phyloP scores from a whole-genome alignment of 768 basidiomycete species.

The Mycena albidolilacea region DNA sequence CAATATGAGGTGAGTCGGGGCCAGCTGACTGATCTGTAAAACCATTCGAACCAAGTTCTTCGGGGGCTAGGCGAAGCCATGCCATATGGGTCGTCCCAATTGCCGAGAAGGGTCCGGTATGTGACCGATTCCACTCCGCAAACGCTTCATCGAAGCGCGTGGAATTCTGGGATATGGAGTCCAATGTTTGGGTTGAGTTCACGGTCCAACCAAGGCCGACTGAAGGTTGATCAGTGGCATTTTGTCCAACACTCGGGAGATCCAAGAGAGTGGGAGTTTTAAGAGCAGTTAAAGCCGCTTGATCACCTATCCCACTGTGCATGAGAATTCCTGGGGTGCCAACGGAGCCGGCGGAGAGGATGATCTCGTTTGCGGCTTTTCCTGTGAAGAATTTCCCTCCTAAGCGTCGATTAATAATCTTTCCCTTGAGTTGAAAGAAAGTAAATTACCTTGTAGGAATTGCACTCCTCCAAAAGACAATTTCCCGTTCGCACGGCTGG shows the following conservation, averaged over 20 bases:
- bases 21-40: conserved; percentile 44
- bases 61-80: conserved; percentile 40
- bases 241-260: conserved; percentile 29
- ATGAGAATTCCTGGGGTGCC: conserved; percentile 41
- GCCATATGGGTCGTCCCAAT: conserved; percentile 31
- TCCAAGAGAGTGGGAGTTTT: conserved; percentile 42
- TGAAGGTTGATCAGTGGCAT: conserved; percentile 45
- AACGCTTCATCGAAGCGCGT: conserved; percentile 34
- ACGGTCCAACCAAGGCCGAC: conserved; percentile 41
- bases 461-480: conserved; percentile 42
- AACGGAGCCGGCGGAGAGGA: conserved; percentile 51
- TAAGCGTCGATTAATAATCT: neutral
- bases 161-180: conserved; percentile 29
- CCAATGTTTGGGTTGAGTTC: conserved; percentile 38
- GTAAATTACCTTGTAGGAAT: conserved; percentile 22
- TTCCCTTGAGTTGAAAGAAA: neutral
- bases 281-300: conserved; percentile 10
- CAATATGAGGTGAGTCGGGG: conserved; percentile 43
- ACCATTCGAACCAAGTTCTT: conserved; percentile 20
- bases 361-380: conserved; percentile 48
- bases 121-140: conserved; percentile 43
- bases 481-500: conserved; percentile 21
- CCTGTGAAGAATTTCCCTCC: conserved; percentile 12
- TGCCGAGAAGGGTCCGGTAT: conserved; percentile 45
- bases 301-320: conserved; percentile 14